Base-by-base conservation (phyloP, 208 protist species). In the Naegleria gruberi region DNA sequence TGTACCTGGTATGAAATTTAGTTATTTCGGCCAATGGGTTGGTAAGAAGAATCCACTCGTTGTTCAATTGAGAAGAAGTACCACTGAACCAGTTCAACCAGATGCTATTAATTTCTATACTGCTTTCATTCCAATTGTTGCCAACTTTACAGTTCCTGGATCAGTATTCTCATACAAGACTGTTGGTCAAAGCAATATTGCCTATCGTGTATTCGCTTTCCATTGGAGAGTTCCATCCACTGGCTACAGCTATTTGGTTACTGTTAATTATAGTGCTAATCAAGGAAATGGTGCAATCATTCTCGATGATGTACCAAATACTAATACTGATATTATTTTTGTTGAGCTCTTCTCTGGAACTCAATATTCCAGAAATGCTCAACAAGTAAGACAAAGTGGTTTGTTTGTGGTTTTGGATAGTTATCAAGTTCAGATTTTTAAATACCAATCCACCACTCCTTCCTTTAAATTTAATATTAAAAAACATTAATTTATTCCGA, bases 41-140 rank as follows among this genome's bases (percentile, higher is more conserved):
- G 94, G 94, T 43, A 90, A 92, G 34, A 43, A 86, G 10, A 94
- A 96, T 55, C 93, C 92, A 89, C 87, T 95, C 26, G 92, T 94
- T 46, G 91, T 95, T 8, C 94, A 96, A 85, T 44, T 95, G 6
- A 90, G 94, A 77, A 41, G 94, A 23, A 87, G 86, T 44, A 55
- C 89, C n/a, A 46, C 12, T 19, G 94, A 95, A 85, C n/a, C 57
- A 17, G 57, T 87, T 7, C 34, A 93, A 26, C 7, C 8, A n/a
- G 45, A 45, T 7, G 47, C 89, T 37, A 42, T 57, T 1, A 0
- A 1, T 1, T 96, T 96, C 73, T 95, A 95, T 77, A 40, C 85
- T 0, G 94, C 55, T 37, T 83, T 95, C 3, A 90, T 93, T 6
- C 77, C 55, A 2, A 95, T 96, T 30, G 40, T 94, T n/a, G 82